These are phyloP conservation scores for Wickerhamomyces alni DNA, from an alignment of 805 yeast species.

Conservation along the genomic window DNA sequence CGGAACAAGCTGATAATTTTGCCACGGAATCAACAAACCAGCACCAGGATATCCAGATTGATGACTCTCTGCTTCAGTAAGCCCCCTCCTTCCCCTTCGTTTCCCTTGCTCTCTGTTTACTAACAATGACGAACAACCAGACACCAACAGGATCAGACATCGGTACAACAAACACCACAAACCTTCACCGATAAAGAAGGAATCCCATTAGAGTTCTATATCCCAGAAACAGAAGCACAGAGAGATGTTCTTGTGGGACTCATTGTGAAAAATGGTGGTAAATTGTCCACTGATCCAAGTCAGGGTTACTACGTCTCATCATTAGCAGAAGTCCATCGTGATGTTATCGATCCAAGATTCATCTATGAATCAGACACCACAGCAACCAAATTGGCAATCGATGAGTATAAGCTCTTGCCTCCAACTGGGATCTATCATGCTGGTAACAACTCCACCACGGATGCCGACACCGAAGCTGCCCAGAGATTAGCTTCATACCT, in stretches of 20 bases:
- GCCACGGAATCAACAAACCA: neutral
- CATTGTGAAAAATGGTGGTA: slow-evolving; percentile 18
- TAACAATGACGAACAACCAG: neutral
- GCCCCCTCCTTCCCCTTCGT: neutral
- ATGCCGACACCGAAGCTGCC: slow-evolving; percentile 5
- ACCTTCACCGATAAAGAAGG: slow-evolving; percentile 3
- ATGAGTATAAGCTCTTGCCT: slow-evolving; percentile 12
- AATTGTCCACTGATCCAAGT: slow-evolving; percentile 7
- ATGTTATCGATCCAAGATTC: slow-evolving; percentile 18
- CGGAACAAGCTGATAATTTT: too few species aligned
- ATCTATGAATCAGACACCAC: slow-evolving; percentile 14
- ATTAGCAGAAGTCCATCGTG: slow-evolving; percentile 12
- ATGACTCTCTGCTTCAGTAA: slow-evolving; percentile 1
- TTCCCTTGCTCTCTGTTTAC: too few species aligned
- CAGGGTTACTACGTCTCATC: slow-evolving; percentile 15
- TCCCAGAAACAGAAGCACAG: slow-evolving; percentile 17
- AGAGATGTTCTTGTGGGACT: slow-evolving; percentile 8
- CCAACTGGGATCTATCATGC: slow-evolving; percentile 3
- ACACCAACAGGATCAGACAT: neutral
- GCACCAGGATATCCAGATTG: neutral
- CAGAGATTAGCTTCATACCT: slow-evolving; percentile 13
- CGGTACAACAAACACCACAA: neutral
- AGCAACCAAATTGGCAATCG: slow-evolving; percentile 8
- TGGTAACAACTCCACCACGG: neutral
- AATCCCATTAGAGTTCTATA: slow-evolving; percentile 14